Evolutionary conservation across 2,329 filamentous ascomycete species (phyloP), one percentile per base, ranked within the genome.

Genomic region (Fusarium protoensiforme): DNA sequence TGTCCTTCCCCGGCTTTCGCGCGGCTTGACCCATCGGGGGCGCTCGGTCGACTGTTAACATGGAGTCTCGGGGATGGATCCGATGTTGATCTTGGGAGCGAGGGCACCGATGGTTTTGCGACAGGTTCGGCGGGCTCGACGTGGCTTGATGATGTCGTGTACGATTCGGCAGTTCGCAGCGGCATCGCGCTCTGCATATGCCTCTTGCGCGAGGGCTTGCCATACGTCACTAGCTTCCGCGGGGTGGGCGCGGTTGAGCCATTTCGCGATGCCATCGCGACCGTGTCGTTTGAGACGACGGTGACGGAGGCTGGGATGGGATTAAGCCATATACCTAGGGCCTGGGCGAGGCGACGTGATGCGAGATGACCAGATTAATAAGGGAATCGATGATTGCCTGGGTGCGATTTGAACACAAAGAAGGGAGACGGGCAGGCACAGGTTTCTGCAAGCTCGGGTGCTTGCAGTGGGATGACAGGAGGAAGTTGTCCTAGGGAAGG

Each of bases 171-270:
- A 13, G 76, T 58, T 61, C 71, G 72, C n/a, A 78, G 57, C 18
- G 77, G 71, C 35, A 77, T 69, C 43, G 74, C 57, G 51, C 71
- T 69, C 65, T 71, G 73, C 56, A 72, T 67, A 11, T 67, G 69
- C 51, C 63, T 67, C 58, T 74, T 79, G 68, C 78, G 78, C 66
- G 76, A 71, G 61, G 75, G 36, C 56, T 78, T 79, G 51, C 78
- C 78, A 61, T 79, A 79, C 7, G 78, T 79, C 64, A 76, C 63
- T 22, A 78, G 51, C 65, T 75, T 78, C 64, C 70, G 78, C 61
- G 69, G 68, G 46, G 68, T 46, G 27, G 76, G 69, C 39, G 76
- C 67, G n/a, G 76, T 54, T 39, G 78, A 53, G 36, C 73, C 71
- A 20, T 64, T 70, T 61, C 69, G 69, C 48, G 75, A 74, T 61